phyloP scores from a whole-genome alignment of 441 rosid genomes.

The Raphanus hybrid region DNA sequence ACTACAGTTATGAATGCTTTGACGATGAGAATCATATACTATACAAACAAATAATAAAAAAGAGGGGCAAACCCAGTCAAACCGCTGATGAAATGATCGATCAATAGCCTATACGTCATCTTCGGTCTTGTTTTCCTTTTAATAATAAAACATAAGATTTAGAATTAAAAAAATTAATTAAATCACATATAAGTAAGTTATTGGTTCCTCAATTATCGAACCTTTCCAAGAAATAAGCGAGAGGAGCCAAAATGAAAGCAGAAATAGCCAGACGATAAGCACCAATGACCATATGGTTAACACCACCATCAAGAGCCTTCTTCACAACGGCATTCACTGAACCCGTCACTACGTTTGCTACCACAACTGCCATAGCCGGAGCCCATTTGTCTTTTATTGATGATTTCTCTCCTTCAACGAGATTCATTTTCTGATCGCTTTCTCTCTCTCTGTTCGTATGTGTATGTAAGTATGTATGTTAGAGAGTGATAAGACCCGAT shows the following conservation, averaged over 20 bases:
- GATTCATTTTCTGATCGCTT: background rate
- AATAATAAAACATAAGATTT: background rate
- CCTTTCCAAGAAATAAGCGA: slow-evolving; percentile 31
- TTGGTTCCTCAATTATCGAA: background rate
- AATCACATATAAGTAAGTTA: slow-evolving; percentile 1
- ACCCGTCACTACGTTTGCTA: slow-evolving; percentile 21
- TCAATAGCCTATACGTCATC: slow-evolving; percentile 22
- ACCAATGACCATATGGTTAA: slow-evolving; percentile 39
- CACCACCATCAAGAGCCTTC: slow-evolving; percentile 38
- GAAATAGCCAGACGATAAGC: slow-evolving; percentile 38
- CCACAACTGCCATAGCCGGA: slow-evolving; percentile 29
- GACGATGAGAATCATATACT: too few species aligned
- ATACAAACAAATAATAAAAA: background rate
- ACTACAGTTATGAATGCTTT: too few species aligned
- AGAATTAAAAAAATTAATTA: background rate
- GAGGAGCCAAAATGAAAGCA: slow-evolving; percentile 33
- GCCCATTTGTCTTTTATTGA: slow-evolving; percentile 12
- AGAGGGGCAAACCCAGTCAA: slow-evolving; percentile 33
- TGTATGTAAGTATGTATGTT: background rate
- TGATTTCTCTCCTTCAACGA: background rate
- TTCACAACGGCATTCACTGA: slow-evolving; percentile 30
- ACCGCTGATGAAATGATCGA: slow-evolving; percentile 34
- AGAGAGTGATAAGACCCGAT: slow-evolving; percentile 4
- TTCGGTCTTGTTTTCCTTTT: slow-evolving; percentile 28
- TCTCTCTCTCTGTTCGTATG: background rate